These are phyloP conservation scores for Fusarium domesticum DNA, from an alignment of 2,329 filamentous ascomycete species.

Conservation along the genomic window DNA sequence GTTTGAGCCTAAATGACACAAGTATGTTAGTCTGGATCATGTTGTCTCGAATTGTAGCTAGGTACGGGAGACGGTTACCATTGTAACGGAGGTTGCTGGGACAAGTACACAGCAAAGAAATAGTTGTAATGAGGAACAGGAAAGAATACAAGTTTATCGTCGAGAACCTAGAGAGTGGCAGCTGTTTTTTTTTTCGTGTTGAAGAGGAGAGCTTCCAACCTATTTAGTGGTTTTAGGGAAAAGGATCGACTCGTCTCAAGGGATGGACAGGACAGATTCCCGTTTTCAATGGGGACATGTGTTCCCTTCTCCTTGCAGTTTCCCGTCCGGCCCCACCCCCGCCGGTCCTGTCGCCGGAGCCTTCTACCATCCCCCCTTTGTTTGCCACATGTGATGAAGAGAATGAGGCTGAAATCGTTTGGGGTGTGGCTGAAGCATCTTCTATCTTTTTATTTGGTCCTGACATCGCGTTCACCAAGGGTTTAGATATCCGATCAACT, in stretches of 20 bases:
- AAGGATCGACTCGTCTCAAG: conserved; percentile 8
- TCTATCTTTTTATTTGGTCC: too few species aligned
- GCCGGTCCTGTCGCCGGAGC: conserved; percentile 4
- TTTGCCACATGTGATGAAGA: too few species aligned
- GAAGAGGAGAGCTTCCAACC: neutral
- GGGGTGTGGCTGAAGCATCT: neutral
- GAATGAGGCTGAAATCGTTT: neutral
- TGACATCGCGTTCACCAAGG: too few species aligned
- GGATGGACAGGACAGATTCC: conserved; percentile 8
- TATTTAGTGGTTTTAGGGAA: neutral
- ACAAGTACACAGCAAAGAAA: neutral
- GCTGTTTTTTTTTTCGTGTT: neutral
- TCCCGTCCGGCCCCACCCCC: conserved; percentile 19
- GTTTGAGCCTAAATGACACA: conserved; percentile 76
- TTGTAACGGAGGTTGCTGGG: conserved; percentile 3
- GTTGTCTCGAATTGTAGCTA: conserved; percentile 1
- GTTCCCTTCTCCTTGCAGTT: conserved; percentile 26
- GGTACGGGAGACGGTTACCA: conserved; percentile 12
- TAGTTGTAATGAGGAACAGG: neutral
- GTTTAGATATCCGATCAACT: neutral
- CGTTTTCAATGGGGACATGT: conserved; percentile 33
- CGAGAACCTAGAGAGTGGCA: conserved; percentile 1
- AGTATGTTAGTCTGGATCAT: too few species aligned
- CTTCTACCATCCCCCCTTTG: too few species aligned
- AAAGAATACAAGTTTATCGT: conserved; percentile 3